These are phyloP conservation scores for Pseudopyrenochaeta lycopersici DNA, from an alignment of 2,329 filamentous ascomycete genomes.

Conservation along the genomic window DNA sequence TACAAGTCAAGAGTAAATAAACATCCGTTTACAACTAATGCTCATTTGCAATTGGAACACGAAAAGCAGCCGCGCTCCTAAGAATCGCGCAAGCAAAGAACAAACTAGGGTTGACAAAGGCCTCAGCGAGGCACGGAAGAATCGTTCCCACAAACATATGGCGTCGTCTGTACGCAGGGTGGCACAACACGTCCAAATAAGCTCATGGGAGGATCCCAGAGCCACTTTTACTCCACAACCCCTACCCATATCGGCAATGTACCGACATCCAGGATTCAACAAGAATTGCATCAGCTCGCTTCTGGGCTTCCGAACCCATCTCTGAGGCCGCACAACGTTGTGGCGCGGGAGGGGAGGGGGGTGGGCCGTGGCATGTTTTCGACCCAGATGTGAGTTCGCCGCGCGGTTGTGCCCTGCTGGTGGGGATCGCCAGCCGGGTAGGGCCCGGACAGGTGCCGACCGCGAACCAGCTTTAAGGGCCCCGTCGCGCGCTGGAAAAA, in stretches of 20 bases:
- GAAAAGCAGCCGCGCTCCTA: no score
- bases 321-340: background rate
- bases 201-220: background rate
- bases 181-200: slow-evolving; percentile 5
- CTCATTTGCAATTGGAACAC: no score
- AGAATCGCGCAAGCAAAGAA: background rate
- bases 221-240: background rate
- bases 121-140: no score
- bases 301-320: background rate
- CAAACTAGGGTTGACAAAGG: background rate
- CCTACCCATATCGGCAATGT: background rate
- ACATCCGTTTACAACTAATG: no score
- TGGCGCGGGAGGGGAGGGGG: background rate
- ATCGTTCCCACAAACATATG: background rate
- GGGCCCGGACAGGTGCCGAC: background rate
- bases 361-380: slow-evolving; percentile 11
- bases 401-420: background rate
- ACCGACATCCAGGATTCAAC: background rate
- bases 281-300: background rate
- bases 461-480: no score
- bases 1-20: no score
- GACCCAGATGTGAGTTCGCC: slow-evolving; percentile 17
- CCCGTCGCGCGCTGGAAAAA: no score
- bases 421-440: slow-evolving; percentile 2
- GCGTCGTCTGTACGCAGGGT: background rate